Evolutionary conservation across 2,329 filamentous ascomycete species (phyloP).

Genomic region (Didymellaceae sp.): DNA sequence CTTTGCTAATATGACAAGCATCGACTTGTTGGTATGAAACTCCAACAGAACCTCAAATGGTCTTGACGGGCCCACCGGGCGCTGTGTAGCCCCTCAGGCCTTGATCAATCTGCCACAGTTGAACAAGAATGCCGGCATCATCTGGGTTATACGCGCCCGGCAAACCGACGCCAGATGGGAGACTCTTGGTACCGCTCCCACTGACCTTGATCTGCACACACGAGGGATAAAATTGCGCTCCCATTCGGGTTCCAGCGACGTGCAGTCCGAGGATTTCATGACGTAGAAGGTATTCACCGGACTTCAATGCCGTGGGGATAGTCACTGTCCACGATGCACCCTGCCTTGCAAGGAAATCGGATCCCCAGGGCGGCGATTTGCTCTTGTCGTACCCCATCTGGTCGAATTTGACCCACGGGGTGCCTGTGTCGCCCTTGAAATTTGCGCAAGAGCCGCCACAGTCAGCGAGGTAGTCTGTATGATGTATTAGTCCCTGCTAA

Average conservation of each 20-base stretch:
- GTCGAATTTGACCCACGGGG: slow-evolving; percentile 50
- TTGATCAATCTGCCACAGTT: slow-evolving; percentile 24
- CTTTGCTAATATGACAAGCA: no score
- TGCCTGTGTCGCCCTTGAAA: slow-evolving; percentile 45
- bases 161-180: slow-evolving; percentile 27
- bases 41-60: slow-evolving; percentile 6
- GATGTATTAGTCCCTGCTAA: not conserved
- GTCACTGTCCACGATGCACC: slow-evolving; percentile 44
- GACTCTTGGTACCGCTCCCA: slow-evolving; percentile 8
- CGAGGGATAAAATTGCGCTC: slow-evolving; percentile 28
- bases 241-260: slow-evolving; percentile 24
- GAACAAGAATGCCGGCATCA: slow-evolving; percentile 27
- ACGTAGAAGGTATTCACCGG: slow-evolving; percentile 37
- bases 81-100: slow-evolving; percentile 24
- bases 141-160: slow-evolving; percentile 32
- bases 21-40: no score
- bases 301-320: slow-evolving; percentile 35
- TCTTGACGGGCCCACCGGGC: slow-evolving; percentile 27
- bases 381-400: slow-evolving; percentile 43
- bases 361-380: slow-evolving; percentile 40
- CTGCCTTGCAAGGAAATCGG: slow-evolving; percentile 44
- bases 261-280: slow-evolving; percentile 31
- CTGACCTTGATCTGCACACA: slow-evolving; percentile 26
- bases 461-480: slow-evolving; percentile 43
- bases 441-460: slow-evolving; percentile 40